Evolutionary conservation across 164 flowering plant species (phyloP), one percentile per base, ranked within the genome.

Genomic region (Tetrastigma voinierianum): DNA sequence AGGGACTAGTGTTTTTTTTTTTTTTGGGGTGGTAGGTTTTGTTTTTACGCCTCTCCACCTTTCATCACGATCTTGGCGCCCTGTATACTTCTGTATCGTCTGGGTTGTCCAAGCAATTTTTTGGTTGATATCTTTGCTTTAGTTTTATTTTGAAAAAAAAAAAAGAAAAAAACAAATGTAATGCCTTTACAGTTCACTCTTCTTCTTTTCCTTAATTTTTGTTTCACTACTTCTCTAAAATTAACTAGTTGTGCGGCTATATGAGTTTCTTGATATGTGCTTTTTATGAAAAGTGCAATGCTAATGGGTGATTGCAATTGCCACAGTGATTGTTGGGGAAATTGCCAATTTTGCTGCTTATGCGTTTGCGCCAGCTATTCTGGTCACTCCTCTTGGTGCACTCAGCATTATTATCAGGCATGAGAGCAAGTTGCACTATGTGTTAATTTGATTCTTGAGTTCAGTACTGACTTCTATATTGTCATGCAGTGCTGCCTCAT

Each of bases 381-480:
- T 91, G 65, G 97, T 91, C 70, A 91, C 95, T 70, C 97, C 97
- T 61, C 93, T 91, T 69, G 97, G 97, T 70, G 95, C 97, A 48
- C 87, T 91, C 72, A 91, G 97, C 82, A 91, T 91, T 66, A 91
- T 91, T 69, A 87, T 91, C 84, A 91, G 97, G 97, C 77, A 84
- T 56, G 84, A 68, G 60, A 25, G 16, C 65, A 47, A 55, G 15
- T 46, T 15, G 20, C 46, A 2, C 20, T 2, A n/a, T 20, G 57
- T 24, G 4, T 32, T 32, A 13, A 18, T 67, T 51, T 56, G 10
- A 17, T n/a, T 56, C n/a, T 20, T 9, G 21, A 62, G 52, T 59
- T 57, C 40, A 10, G 46, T 78, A 43, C 69, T 76, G 61, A 81
- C 21, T 11, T 7, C 49, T 21, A 44, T 66, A 54, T 68, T 80